These are phyloP conservation scores for Leishmania aethiopica DNA, from an alignment of 208 protist genomes.

Conservation along the genomic window DNA sequence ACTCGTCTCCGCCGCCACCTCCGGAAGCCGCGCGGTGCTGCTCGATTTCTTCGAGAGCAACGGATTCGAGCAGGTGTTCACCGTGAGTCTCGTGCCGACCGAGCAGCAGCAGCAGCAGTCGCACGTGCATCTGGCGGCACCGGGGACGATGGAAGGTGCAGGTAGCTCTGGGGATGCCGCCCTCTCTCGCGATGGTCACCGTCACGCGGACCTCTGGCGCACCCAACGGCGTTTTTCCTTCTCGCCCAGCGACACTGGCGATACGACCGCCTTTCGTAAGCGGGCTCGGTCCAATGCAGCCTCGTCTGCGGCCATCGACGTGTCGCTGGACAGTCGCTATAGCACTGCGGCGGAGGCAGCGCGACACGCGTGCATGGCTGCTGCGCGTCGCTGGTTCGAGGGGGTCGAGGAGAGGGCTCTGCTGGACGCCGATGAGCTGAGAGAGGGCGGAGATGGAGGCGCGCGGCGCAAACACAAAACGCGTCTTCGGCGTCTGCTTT, in stretches of 20 bases:
- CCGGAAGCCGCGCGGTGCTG: constrained; percentile 42
- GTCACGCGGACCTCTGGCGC: neutral
- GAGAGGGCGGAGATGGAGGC: neutral
- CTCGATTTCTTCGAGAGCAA: constrained; percentile 45
- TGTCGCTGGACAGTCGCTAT: constrained; percentile 17
- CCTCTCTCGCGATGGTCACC: neutral
- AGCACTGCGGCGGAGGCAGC: constrained; percentile 23
- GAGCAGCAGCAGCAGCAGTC: constrained; percentile 24
- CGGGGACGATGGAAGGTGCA: neutral
- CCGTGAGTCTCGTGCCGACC: constrained; percentile 41
- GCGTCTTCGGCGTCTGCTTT: constrained; percentile 34
- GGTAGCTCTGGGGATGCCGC: neutral
- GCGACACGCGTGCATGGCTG: constrained; percentile 50
- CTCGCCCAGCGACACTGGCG: neutral
- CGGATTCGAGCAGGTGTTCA: constrained; percentile 53
- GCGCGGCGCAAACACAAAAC: neutral
- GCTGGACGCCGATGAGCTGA: neutral
- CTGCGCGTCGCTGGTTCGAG: constrained; percentile 46
- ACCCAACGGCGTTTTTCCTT: neutral
- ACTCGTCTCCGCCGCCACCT: constrained; percentile 45
- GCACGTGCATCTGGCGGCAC: neutral
- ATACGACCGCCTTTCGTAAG: constrained; percentile 4
- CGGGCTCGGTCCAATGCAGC: neutral
- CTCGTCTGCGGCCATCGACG: constrained; percentile 2
- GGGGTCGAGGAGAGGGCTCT: constrained; percentile 37